phyloP scores from a whole-genome alignment of 176 grass and related monocot genomes.

The Metroxylon sagu region DNA sequence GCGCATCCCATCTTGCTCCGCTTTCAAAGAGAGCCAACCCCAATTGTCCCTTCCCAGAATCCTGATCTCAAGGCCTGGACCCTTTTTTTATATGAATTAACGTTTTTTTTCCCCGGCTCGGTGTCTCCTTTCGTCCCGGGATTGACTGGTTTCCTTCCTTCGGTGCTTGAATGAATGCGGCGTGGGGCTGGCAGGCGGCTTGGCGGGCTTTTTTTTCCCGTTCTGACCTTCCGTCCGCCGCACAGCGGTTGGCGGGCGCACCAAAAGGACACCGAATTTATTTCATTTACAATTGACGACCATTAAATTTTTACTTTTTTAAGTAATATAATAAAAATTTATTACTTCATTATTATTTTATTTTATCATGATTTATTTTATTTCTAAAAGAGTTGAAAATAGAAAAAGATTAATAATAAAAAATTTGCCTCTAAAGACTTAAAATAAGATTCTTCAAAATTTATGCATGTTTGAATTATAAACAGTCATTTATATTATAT shows the following conservation, averaged over 20 bases:
- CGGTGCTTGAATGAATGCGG: background rate
- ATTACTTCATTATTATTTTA: no score
- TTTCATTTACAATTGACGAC: no score
- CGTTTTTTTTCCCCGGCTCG: conserved; percentile 1
- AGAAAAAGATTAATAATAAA: no score
- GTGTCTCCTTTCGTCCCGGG: conserved; percentile 21
- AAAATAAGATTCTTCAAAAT: no score
- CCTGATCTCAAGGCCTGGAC: conserved; percentile 12
- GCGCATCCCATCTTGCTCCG: conserved; percentile 51
- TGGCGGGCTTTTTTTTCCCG: conserved; percentile 5
- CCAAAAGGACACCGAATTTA: conserved; percentile 3
- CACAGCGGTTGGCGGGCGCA: conserved; percentile 2
- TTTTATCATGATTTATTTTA: no score
- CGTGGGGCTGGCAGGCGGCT: background rate
- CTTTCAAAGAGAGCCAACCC: no score
- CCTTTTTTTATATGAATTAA: background rate
- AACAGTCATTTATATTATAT: no score
- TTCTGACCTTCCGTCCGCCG: conserved; percentile 10
- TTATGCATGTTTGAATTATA: no score
- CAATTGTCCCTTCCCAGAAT: background rate
- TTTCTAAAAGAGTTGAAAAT: no score
- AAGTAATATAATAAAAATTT: no score
- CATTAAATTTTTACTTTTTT: no score
- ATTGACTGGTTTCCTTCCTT: conserved; percentile 29
- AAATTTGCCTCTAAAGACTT: no score